Evolutionary conservation across 768 basidiomycete species (phyloP), one percentile per base, ranked within the genome.

Genomic region (Lactarius sp.): DNA sequence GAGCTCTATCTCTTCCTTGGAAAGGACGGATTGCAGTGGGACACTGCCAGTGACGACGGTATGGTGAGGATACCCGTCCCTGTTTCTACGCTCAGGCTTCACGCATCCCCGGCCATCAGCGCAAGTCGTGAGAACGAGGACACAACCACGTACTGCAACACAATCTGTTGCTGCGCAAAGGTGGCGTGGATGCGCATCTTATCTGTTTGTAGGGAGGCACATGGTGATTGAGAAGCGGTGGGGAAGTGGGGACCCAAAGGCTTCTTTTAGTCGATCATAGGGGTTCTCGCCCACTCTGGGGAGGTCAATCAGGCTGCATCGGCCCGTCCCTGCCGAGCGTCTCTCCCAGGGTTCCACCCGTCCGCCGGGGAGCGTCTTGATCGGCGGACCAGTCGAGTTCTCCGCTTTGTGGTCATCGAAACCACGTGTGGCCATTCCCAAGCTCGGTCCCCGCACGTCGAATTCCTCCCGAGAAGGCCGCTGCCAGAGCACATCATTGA

Each of bases 251-350:
- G 27, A 41, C 66, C 66, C 66, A 3, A 67, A 63, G 1, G 27
- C 22, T 27, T 27, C 22, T 27, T 27, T 27, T 39, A 67, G 37
- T 67, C 66, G 27, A 65, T 67, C 27, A 27, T 68, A 63, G 1
- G 77, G 59, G 65, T 79, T 78, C 67, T 76, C 74, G 10, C 80
- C 79, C 36, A 81, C 80, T 55, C 75, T 75, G 33, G 79, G 78
- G 1, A 80, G 74, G 60, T 80, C 78, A n/a, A 78, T 60, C 41
- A 71, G 61, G 31, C 55, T 67, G 66, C 51, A 67, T 52, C 1
- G 63, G 63, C 1, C 66, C 66, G 9, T 27, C 44, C 36, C 51
- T 59, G 27, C 66, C 63, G 16, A 60, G 54, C 3, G 44, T 34
- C 3, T 56, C 13, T 5, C 49, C 58, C 2, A 67, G 49, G 22